Evolutionary conservation across 176 grass and related monocot species (phyloP).

Genomic region (Pontederia crassipes): DNA sequence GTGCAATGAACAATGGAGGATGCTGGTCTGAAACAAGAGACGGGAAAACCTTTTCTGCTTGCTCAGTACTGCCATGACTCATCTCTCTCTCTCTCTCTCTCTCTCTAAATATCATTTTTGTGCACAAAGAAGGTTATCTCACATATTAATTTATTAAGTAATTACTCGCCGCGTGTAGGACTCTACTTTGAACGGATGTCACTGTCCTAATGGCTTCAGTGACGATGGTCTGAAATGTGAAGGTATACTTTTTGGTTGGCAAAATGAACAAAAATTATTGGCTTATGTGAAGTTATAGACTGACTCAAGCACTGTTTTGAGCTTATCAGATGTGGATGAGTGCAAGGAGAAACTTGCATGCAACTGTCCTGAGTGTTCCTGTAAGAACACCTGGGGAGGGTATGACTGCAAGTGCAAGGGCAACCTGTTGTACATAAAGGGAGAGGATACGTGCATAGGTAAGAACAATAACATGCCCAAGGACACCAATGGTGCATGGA

Average conservation of each 20-base stretch:
- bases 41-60: slow-evolving; percentile 70
- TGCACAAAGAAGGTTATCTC: no score
- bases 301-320: not conserved
- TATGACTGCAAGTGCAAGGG: slow-evolving; percentile 75
- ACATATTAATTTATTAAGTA: not conserved
- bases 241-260: slow-evolving; percentile 28
- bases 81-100: no score
- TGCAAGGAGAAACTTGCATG: slow-evolving; percentile 68
- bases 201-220: slow-evolving; percentile 62
- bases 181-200: slow-evolving; percentile 47
- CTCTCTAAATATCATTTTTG: no score
- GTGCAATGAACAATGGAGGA: slow-evolving; percentile 74
- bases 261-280: not conserved
- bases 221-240: slow-evolving; percentile 59
- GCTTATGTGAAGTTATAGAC: not conserved
- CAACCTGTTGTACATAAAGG: slow-evolving; percentile 49
- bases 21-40: slow-evolving; percentile 75
- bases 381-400: slow-evolving; percentile 68
- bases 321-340: slow-evolving; percentile 58
- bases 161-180: slow-evolving; percentile 23
- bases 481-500: not conserved
- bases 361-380: slow-evolving; percentile 58
- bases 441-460: slow-evolving; percentile 77
- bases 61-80: not conserved
- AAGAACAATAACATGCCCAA: not conserved